Conservation (phyloP, 73 alveolate genomes). For the Urostyla sp. region DNA sequence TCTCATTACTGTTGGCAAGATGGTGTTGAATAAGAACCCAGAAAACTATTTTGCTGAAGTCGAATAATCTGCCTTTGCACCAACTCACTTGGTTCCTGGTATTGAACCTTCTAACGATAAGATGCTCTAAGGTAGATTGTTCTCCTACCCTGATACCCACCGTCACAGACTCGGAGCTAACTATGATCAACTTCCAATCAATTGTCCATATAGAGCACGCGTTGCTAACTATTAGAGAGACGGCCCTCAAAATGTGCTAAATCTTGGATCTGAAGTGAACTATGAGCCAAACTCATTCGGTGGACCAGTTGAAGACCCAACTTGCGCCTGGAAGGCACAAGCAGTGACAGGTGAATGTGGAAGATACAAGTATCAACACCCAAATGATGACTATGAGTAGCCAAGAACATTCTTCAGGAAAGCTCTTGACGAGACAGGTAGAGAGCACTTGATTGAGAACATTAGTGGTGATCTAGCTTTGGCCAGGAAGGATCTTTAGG, state of each 20-base stretch:
- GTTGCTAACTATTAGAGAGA: slow-evolving; percentile 86
- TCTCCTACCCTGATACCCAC: slow-evolving; percentile 95
- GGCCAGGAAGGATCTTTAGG: slow-evolving; percentile 73
- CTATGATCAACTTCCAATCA: slow-evolving; percentile 88
- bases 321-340: slow-evolving; percentile 1
- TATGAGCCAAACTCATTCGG: slow-evolving; percentile 88
- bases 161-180: slow-evolving; percentile 95
- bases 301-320: slow-evolving; percentile 76
- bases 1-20: slow-evolving; percentile 83
- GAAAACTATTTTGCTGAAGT: slow-evolving; percentile 88
- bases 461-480: slow-evolving; percentile 64
- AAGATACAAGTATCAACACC: slow-evolving; percentile 62
- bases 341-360: slow-evolving; percentile 53
- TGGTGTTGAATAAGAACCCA: slow-evolving; percentile 90
- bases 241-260: slow-evolving; percentile 83
- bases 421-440: slow-evolving; percentile 75
- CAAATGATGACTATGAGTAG: slow-evolving; percentile 74
- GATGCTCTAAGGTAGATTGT: slow-evolving; percentile 94
- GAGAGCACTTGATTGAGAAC: slow-evolving; percentile 66
- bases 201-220: slow-evolving; percentile 93
- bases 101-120: slow-evolving; percentile 94
- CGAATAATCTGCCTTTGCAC: slow-evolving; percentile 92
- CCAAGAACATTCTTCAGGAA: slow-evolving; percentile 83
- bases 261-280: slow-evolving; percentile 78
- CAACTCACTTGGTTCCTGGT: slow-evolving; percentile 94